Evolutionary conservation across 495 filamentous ascomycete genomes (phyloP), one percentile per base, ranked within the genome.

Genomic region (Penicillium odoratum): DNA sequence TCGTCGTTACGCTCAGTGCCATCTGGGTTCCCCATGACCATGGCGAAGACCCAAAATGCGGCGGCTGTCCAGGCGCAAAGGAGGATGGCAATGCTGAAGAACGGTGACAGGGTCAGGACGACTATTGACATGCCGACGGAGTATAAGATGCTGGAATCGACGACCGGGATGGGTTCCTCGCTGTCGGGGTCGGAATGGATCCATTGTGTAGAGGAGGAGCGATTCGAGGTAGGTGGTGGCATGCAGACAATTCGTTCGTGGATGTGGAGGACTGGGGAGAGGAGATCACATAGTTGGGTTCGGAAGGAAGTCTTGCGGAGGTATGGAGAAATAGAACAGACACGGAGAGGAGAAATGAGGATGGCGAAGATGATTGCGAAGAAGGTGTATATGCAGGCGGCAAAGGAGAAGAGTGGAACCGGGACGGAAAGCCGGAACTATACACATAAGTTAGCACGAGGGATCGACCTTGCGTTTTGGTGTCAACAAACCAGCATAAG

Each of bases 1-100:
- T 87, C 85, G 54, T 87, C 83, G 48, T 78, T 79, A 42, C 81
- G 76, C 59, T 85, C 85, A 48, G 79, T 81, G n/a, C 83, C 83
- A 38, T 84, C 82, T 36, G 83, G 84, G 64, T 87, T 83, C 1
- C 85, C 85, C 40, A 88, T 65, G 9, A 88, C 76, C 63, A 77
- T 78, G 28, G 84, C 76, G 57, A 83, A 85, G 53, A 84, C 68
- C 85, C 85, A 88, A 71, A 87, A 88, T 43, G 76, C 78, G 1
- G 82, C 85, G 0, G 84, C 79, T 0, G 79, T 80, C 85, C 85
- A 88, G 9, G 79, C 75, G 4, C 77, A 76, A 15, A 85, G 71
- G 3, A 83, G 74, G 9, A 86, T 69, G 13, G 73, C 78, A 1
- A 85, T 61, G 48, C 80, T 80, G 18, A 85, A 65, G 25, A 88